These are phyloP conservation scores for Rosa persica DNA, from an alignment of 306 rosid species.

Conservation along the genomic window DNA sequence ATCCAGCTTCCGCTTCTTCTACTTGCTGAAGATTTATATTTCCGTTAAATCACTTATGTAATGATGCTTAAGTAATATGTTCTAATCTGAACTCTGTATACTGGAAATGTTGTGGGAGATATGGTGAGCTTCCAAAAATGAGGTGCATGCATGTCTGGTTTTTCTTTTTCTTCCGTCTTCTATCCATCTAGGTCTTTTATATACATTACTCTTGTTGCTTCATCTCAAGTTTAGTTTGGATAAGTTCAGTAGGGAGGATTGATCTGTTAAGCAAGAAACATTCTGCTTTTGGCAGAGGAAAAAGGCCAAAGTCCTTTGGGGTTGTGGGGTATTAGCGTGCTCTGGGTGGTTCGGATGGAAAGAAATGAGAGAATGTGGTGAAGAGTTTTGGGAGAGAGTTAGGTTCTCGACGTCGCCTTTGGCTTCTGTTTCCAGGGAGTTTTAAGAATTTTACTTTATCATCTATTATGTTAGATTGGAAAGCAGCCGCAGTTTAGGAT, in stretches of 20 bases:
- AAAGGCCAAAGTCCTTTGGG: not conserved
- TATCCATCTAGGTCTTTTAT: not conserved
- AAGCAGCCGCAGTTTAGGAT: not conserved
- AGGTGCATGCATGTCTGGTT: not conserved
- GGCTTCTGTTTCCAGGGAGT: not conserved
- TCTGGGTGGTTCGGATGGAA: not conserved
- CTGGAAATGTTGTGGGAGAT: slow-evolving; percentile 4
- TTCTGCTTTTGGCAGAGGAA: not conserved
- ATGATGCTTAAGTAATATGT: not conserved
- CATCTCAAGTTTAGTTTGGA: slow-evolving; percentile 11
- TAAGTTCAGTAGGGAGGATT: too few relatives aligned
- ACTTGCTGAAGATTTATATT: not conserved
- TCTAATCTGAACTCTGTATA: not conserved
- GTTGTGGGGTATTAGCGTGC: not conserved
- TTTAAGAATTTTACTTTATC: too few relatives aligned
- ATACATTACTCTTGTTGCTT: slow-evolving; percentile 5
- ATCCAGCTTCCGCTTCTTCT: not conserved
- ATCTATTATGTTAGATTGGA: not conserved
- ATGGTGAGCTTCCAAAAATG: not conserved
- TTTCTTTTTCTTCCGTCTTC: not conserved
- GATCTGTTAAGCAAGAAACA: not conserved
- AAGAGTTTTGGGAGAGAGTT: too few relatives aligned
- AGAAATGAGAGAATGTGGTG: not conserved
- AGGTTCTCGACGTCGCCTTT: not conserved
- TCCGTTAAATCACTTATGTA: not conserved